phyloP scores from a whole-genome alignment of 495 filamentous ascomycete genomes.

The Echria macrotheca region DNA sequence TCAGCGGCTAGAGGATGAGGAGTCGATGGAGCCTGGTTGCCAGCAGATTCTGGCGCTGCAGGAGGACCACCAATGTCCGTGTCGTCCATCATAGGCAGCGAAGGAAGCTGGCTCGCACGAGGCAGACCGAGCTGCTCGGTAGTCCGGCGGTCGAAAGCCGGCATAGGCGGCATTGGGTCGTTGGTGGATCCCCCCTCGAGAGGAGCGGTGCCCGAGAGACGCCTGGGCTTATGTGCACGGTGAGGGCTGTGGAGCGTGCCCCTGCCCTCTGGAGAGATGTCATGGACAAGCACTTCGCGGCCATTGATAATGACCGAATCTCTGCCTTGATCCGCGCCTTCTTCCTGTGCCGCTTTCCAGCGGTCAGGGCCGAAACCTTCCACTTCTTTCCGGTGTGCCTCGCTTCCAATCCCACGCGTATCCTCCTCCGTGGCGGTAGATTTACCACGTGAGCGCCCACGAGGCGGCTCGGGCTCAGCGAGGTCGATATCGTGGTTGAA shows the following conservation, averaged over 20 bases:
- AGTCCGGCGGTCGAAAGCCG: conserved; percentile 42
- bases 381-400: conserved; percentile 67
- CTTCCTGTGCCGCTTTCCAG: conserved; percentile 52
- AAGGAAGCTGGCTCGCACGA: conserved; percentile 58
- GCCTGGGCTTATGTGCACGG: conserved; percentile 24
- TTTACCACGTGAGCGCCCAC: conserved; percentile 29
- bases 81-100: conserved; percentile 63
- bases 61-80: conserved; percentile 73
- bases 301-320: conserved; percentile 60
- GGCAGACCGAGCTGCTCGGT: conserved; percentile 53
- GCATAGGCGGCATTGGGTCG: conserved; percentile 46
- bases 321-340: conserved; percentile 53
- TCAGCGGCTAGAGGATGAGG: conserved; percentile 58
- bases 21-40: conserved; percentile 29
- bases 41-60: conserved; percentile 35
- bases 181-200: conserved; percentile 29
- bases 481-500: conserved; percentile 83
- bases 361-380: conserved; percentile 70
- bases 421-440: conserved; percentile 27
- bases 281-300: conserved; percentile 60
- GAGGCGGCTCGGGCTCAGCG: conserved; percentile 57
- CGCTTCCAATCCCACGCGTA: conserved; percentile 36
- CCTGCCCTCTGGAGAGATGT: conserved; percentile 56
- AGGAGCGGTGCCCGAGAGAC: conserved; percentile 10
- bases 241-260: conserved; percentile 49